phyloP scores from a whole-genome alignment of 352 stramenopile species.

The Pythium inflatum region DNA sequence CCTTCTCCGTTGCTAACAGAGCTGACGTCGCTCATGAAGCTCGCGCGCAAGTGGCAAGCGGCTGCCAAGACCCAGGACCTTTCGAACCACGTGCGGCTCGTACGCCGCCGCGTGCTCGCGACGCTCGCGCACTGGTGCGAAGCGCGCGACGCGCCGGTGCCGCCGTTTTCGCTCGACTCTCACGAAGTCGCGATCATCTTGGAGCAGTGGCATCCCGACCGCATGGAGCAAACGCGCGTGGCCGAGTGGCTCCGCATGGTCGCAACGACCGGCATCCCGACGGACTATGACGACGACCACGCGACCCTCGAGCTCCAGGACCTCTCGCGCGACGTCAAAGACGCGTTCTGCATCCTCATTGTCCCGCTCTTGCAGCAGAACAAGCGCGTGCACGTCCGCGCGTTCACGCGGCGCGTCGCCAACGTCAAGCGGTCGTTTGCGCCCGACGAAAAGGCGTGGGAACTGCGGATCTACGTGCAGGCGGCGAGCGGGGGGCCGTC shows the following conservation, averaged over 20 bases:
- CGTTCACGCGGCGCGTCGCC: slow-evolving; percentile 50
- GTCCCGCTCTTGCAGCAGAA: slow-evolving; percentile 72
- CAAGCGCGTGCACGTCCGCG: slow-evolving; percentile 46
- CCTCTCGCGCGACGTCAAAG: slow-evolving; percentile 73
- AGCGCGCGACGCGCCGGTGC: slow-evolving; percentile 36
- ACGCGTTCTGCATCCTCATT: slow-evolving; percentile 71
- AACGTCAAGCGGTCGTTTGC: slow-evolving; percentile 27
- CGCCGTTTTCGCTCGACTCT: slow-evolving; percentile 60
- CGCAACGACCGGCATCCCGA: no score
- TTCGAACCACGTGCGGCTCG: slow-evolving; percentile 21
- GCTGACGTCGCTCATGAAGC: slow-evolving; percentile 1
- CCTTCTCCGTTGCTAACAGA: slow-evolving; percentile 4
- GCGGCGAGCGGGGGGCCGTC: no score
- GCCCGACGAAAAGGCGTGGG: slow-evolving; percentile 40
- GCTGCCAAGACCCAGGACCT: slow-evolving; percentile 8
- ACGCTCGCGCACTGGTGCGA: slow-evolving; percentile 58
- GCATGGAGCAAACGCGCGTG: slow-evolving; percentile 40
- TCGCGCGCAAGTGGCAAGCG: slow-evolving; percentile 17
- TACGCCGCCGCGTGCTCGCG: slow-evolving; percentile 44
- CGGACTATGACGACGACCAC: slow-evolving; percentile 34
- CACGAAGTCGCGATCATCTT: slow-evolving; percentile 60
- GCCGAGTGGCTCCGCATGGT: slow-evolving; percentile 58
- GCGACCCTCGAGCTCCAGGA: slow-evolving; percentile 55
- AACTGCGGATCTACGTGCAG: slow-evolving; percentile 71
- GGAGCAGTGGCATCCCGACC: slow-evolving; percentile 60